Percentiles rank a stretch among this genome's conserved stretches.
Evolutionary conservation across 441 rosid species (phyloP).

Genomic region (Pelargonium citronellum): DNA sequence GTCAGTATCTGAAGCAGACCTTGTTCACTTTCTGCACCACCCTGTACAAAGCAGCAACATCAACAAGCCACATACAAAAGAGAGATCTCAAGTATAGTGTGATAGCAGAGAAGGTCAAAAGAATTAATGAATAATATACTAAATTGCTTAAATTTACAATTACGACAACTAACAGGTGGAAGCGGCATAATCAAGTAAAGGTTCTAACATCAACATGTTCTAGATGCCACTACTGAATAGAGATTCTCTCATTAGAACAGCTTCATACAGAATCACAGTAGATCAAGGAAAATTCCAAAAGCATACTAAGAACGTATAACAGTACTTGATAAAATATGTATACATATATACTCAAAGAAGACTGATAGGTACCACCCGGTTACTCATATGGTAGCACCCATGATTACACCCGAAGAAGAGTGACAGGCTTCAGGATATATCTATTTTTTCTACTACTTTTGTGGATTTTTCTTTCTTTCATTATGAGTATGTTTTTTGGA

Average conservation of each 20-base stretch:
- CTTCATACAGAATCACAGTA: background rate
- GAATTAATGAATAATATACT: background rate
- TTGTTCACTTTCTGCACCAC: constrained; percentile 98
- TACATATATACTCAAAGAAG: too few species aligned
- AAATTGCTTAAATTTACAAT: background rate
- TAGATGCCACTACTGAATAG: background rate
- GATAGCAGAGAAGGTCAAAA: background rate
- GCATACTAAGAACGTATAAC: background rate
- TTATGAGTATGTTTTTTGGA: too few species aligned
- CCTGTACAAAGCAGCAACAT: constrained; percentile 40
- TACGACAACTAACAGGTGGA: background rate
- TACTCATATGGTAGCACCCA: too few species aligned
- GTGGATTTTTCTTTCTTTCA: too few species aligned
- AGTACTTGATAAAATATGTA: too few species aligned
- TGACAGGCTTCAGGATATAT: too few species aligned
- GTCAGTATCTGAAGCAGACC: constrained; percentile 96
- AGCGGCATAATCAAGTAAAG: background rate
- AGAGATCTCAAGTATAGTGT: background rate
- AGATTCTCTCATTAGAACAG: background rate
- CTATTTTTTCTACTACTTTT: too few species aligned
- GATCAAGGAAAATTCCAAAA: background rate
- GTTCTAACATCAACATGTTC: background rate
- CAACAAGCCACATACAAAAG: constrained; percentile 13
- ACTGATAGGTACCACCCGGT: too few species aligned
- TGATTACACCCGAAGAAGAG: too few species aligned